Evolutionary conservation across 1,139 yeast genomes (phyloP), one percentile per base, ranked within the genome.

Genomic region (Magnusiomyces fungicola): DNA sequence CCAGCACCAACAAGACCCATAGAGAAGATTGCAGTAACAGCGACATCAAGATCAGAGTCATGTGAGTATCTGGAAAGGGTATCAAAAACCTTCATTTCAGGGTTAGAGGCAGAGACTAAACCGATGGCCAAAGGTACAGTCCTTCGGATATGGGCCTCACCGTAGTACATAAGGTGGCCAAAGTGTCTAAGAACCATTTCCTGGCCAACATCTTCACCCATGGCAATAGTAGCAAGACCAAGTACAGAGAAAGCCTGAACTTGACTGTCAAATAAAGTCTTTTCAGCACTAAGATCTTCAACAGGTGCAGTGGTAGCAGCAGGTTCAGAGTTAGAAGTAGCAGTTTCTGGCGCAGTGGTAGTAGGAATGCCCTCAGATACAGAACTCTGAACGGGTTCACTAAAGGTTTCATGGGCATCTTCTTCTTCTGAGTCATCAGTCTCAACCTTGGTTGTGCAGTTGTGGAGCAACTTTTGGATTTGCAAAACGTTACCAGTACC

Each of bases 1-100:
- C 99, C 99, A 27, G 97, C 94, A 64, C 98, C 98, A 58, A 92
- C 96, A 56, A 94, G 71, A 52, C 99, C 98, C 98, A 94, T 90
- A 42, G 96, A 82, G 63, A 87, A 90, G 55, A 92, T 90, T 27
- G 98, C 90, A 64, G 90, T 94, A 66, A 84, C 84, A 3, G 98
- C 96, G 51, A 94, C 97, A 63, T 88, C 96, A 60, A 87, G 72
- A 67, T 92, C 97, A 52, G 89, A 83, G 64, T 94, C 98, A 68
- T 94, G 99, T 2, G 97, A 88, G 69, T 87, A 89, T 67, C 98
- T 80, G 2, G 97, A 89, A 56, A 94, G 76, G 0, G 97, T 90
- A 67, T 94, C 99, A 64, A 89, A 92, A 14, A 92, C 96, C 70
- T 89, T 90, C 87, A 94, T 90, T 69, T 90, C 95, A 12, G 99